Conservation (phyloP, 306 rosid genomes). For the Vigna unguiculata region DNA sequence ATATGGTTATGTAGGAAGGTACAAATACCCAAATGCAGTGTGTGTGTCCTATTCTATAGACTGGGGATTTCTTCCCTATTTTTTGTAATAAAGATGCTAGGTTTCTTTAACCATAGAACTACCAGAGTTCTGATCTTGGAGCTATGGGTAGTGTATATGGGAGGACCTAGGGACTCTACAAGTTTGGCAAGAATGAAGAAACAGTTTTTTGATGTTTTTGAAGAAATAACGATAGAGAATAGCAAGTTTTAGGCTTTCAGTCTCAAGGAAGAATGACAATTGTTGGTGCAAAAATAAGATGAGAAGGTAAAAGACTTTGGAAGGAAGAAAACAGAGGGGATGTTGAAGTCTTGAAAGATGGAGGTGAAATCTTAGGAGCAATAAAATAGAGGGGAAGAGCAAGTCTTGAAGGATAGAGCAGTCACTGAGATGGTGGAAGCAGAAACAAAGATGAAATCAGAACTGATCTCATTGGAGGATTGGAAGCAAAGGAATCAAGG, state of each 20-base stretch:
- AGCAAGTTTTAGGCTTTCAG: neutral
- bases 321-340: neutral
- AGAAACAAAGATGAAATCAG: neutral
- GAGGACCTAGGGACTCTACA: neutral
- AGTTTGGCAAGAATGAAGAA: neutral
- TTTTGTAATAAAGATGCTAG: neutral
- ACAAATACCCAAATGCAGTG: neutral
- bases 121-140: neutral
- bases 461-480: too few species aligned
- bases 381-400: neutral
- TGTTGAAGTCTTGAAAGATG: neutral
- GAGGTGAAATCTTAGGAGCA: neutral
- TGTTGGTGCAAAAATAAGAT: neutral
- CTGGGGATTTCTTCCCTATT: neutral
- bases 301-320: neutral
- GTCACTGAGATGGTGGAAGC: neutral
- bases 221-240: neutral
- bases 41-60: neutral
- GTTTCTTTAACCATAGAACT: neutral
- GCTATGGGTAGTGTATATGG: neutral
- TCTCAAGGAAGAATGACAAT: neutral
- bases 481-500: neutral
- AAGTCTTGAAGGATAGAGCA: neutral
- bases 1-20: neutral
- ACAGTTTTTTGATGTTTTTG: neutral